phyloP scores from a whole-genome alignment of 768 basidiomycete genomes.

The Albatrellus ellisii region DNA sequence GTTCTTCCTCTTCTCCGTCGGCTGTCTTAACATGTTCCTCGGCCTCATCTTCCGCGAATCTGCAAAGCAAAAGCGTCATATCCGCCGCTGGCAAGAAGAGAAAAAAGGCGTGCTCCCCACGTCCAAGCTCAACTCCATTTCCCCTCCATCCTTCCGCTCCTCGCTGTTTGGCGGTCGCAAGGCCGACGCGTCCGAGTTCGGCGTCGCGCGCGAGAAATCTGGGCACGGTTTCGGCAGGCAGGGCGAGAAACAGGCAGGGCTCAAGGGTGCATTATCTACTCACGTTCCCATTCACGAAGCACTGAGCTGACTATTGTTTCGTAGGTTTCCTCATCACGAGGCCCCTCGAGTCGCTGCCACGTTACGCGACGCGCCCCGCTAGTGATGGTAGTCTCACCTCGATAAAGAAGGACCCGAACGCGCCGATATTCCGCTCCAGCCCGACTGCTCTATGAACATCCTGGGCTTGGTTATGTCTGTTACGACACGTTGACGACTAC shows the following conservation, averaged over 20 bases:
- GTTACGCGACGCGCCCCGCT: not conserved
- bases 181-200: constrained; percentile 8
- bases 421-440: not conserved
- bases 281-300: not conserved
- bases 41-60: constrained; percentile 60
- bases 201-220: constrained; percentile 19
- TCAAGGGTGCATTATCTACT: constrained; percentile 22
- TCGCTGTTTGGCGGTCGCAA: constrained; percentile 8
- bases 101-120: constrained; percentile 38
- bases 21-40: constrained; percentile 77
- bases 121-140: no score
- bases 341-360: constrained; percentile 1
- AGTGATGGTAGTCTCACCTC: not conserved
- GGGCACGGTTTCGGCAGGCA: constrained; percentile 70
- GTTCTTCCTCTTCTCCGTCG: constrained; percentile 85
- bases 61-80: constrained; percentile 46
- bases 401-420: not conserved
- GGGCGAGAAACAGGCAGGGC: constrained; percentile 56
- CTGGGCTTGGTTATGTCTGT: no score
- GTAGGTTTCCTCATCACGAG: constrained; percentile 18
- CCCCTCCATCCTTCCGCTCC: constrained; percentile 24
- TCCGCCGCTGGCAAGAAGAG: constrained; percentile 50
- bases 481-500: no score
- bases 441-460: not conserved
- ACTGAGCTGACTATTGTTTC: not conserved